These are phyloP conservation scores for Macrophomina phaseolina DNA, from an alignment of 2,329 filamentous ascomycete species.

Conservation along the genomic window DNA sequence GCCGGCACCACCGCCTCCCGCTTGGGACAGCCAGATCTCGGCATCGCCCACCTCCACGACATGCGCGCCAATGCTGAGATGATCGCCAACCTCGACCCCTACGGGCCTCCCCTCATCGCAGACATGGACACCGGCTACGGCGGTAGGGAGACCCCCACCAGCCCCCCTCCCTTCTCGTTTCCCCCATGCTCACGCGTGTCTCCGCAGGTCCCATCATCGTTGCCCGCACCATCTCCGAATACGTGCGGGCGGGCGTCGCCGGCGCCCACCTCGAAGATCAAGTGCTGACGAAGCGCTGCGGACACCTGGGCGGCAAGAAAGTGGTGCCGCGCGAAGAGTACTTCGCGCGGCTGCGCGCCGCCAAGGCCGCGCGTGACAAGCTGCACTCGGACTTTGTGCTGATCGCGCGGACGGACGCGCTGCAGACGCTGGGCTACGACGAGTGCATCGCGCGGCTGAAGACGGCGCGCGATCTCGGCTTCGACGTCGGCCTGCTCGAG, in stretches of 20 bases:
- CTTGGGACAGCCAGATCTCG: slow-evolving; percentile 68
- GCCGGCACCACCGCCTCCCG: slow-evolving; percentile 67
- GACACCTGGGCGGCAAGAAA: slow-evolving; percentile 67
- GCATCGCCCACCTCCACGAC: slow-evolving; percentile 65
- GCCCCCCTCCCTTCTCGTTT: slow-evolving; percentile 55
- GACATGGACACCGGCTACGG: slow-evolving; percentile 55
- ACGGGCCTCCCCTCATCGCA: slow-evolving; percentile 63
- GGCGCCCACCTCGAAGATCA: slow-evolving; percentile 69
- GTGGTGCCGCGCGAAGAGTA: slow-evolving; percentile 61
- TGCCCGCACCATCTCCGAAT: slow-evolving; percentile 54
- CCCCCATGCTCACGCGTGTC: slow-evolving; percentile 54
- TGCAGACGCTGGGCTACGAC: slow-evolving; percentile 63
- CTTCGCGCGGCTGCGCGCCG: slow-evolving; percentile 63
- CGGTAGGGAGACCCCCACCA: slow-evolving; percentile 53
- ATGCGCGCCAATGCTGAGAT: slow-evolving; percentile 68
- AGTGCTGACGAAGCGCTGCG: slow-evolving; percentile 68
- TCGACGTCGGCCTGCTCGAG: slow-evolving; percentile 66
- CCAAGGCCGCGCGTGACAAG: slow-evolving; percentile 55
- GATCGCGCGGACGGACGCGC: slow-evolving; percentile 68
- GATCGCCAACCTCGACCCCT: slow-evolving; percentile 65
- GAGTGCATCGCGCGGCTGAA: slow-evolving; percentile 59
- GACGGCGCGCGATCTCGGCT: slow-evolving; percentile 60
- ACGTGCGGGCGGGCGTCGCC: slow-evolving; percentile 62
- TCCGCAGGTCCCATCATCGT: slow-evolving; percentile 50
- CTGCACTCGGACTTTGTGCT: slow-evolving; percentile 64